Conservation (phyloP, 306 rosid genomes). For the Lathyrus oleraceus region DNA sequence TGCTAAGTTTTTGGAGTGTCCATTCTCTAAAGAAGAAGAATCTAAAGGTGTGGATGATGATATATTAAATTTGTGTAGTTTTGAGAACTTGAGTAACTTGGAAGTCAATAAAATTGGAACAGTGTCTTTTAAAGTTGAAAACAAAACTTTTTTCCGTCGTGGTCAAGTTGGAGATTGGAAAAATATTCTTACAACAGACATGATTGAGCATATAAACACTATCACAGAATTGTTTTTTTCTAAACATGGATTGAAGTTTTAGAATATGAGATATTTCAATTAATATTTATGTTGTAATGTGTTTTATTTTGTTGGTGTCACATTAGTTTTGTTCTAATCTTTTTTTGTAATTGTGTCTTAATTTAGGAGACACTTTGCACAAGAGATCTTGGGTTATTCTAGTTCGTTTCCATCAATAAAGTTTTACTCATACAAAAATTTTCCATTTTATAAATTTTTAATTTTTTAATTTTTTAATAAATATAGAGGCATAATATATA, state of each 20-base stretch:
- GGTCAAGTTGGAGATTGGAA: slow-evolving; percentile 4
- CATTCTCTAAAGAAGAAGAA: neutral
- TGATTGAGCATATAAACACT: neutral
- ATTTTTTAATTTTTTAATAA: too few relatives aligned
- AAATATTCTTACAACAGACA: neutral
- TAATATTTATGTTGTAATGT: too few relatives aligned
- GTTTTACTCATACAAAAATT: too few relatives aligned
- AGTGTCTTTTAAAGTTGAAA: neutral
- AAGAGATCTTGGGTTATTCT: too few relatives aligned
- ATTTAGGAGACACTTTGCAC: too few relatives aligned
- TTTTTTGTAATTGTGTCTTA: too few relatives aligned
- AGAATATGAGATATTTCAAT: neutral
- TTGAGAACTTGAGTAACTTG: slow-evolving; percentile 4
- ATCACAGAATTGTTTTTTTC: neutral
- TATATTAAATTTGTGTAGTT: neutral
- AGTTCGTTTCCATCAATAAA: too few relatives aligned
- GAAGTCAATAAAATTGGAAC: neutral
- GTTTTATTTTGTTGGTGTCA: too few relatives aligned
- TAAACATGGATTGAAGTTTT: neutral
- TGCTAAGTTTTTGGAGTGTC: neutral
- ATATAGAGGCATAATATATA: too few relatives aligned
- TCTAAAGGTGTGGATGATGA: neutral
- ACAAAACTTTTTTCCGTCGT: neutral
- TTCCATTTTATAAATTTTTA: too few relatives aligned
- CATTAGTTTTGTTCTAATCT: too few relatives aligned